These are phyloP conservation scores for Xylaria digitata DNA, from an alignment of 2,329 filamentous ascomycete species.

Conservation along the genomic window DNA sequence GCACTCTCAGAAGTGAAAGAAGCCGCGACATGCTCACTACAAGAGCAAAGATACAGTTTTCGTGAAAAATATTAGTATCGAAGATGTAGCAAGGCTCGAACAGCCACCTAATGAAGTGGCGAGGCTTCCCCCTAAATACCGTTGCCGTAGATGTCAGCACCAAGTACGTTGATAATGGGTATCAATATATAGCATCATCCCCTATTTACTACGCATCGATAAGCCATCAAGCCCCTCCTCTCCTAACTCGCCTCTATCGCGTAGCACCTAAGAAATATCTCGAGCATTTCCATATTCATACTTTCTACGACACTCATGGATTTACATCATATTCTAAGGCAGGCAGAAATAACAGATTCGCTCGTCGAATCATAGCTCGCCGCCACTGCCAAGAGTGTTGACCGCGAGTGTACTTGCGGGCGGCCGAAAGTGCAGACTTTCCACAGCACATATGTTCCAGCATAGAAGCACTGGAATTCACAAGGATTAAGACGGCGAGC, in stretches of 20 bases:
- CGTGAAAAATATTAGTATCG: constrained; percentile 16
- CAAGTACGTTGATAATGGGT: not conserved
- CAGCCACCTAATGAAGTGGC: constrained; percentile 19
- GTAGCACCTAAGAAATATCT: constrained; percentile 31
- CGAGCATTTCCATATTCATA: constrained; percentile 30
- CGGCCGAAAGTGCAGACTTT: constrained; percentile 31
- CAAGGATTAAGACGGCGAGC: constrained; percentile 30
- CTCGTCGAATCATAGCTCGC: not conserved
- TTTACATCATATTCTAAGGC: not conserved
- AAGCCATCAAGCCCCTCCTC: not conserved
- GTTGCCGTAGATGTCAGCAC: not conserved
- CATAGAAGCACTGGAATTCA: constrained; percentile 29
- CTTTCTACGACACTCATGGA: constrained; percentile 17
- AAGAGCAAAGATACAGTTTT: constrained; percentile 26
- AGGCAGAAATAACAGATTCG: too few relatives aligned
- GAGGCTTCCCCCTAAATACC: not conserved
- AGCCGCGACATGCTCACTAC: constrained; percentile 19
- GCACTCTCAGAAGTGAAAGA: constrained; percentile 23
- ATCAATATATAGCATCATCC: not conserved
- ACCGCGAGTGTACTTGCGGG: constrained; percentile 16
- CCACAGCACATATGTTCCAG: constrained; percentile 3
- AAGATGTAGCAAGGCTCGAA: constrained; percentile 22
- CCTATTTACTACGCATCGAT: not conserved
- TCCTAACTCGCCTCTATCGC: constrained; percentile 24
- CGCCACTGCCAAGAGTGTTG: constrained; percentile 19